Evolutionary conservation across 805 yeast genomes (phyloP), one percentile per base, ranked within the genome.

Genomic region (Tetrapisispora namnaoensis): DNA sequence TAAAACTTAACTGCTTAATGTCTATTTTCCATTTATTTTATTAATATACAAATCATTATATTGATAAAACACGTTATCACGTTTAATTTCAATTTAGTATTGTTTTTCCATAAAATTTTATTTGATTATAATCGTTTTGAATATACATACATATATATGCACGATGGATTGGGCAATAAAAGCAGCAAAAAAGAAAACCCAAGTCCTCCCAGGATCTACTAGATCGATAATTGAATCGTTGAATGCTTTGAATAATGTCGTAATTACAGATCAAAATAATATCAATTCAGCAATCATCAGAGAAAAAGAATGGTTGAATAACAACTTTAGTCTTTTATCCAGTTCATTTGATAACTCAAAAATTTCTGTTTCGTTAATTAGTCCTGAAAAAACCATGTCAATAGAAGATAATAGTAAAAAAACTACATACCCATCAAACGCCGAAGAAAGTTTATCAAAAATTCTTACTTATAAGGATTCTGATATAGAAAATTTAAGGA

Each of bases 161-260:
- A 32, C 17, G 40, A 63, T 63, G 68, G 66, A 63, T 50, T 61
- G 67, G 66, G 63, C 60, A 20, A 51, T 59, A 16, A 44, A 50
- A 42, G 61, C 67, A 24, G 65, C 67, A 34, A 55, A 55, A 46
- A 58, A 53, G 45, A 62, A 62, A 48, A 51, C 57, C n/a, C 53
- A 55, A 45, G 53, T 55, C 37, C 49, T 54, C 17, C 57, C 63
- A 35, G 66, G 66, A 5, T 55, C 65, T 17, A 59, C 68, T 2
- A 50, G 66, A 43, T 65, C 67, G 10, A 61, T 65, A 24, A 53
- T 65, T 2, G 66, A 63, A 48, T 58, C 68, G 9, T 51, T 65
- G 21, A 61, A 61, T 46, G 45, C 46, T 27, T 56, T 62, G 20
- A 61, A 61, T 48, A 54, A 60, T n/a, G 53, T 58, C 3, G 46